Percentiles rank a stretch among this genome's conserved stretches.
Evolutionary conservation across 2,329 filamentous ascomycete genomes (phyloP).

Genomic region (Fusarium sp.): DNA sequence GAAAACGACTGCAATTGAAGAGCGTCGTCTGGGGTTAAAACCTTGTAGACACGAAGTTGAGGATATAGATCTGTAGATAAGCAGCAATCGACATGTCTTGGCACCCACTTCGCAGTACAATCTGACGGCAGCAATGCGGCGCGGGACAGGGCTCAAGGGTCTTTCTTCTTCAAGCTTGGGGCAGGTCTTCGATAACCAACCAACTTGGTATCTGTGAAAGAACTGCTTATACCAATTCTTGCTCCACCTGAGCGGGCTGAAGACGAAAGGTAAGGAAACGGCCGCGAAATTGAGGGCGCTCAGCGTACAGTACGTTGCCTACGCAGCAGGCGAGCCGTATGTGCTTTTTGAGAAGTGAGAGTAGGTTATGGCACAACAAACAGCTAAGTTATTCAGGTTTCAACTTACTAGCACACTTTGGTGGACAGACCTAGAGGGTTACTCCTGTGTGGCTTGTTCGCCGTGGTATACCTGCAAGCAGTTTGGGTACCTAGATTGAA

Average conservation of each 20-base stretch:
- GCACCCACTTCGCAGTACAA: conserved; percentile 1
- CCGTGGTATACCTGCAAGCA: too few relatives aligned
- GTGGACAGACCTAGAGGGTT: neutral
- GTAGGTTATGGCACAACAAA: neutral
- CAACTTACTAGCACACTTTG: neutral
- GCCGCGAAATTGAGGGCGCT: conserved; percentile 49
- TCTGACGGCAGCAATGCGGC: conserved; percentile 1
- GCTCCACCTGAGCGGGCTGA: conserved; percentile 43
- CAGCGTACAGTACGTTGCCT: conserved; percentile 5
- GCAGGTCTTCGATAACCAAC: conserved; percentile 7
- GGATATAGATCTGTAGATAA: neutral
- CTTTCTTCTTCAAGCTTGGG: conserved; percentile 15
- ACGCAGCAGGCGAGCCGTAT: neutral
- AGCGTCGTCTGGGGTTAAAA: conserved; percentile 1
- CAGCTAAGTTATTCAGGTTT: neutral
- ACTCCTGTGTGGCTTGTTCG: too few relatives aligned
- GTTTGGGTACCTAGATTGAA: too few relatives aligned
- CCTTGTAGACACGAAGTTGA: neutral
- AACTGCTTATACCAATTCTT: conserved; percentile 16
- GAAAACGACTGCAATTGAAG: neutral
- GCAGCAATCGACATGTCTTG: neutral
- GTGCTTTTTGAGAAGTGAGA: neutral
- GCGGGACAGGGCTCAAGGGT: neutral
- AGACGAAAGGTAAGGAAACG: conserved; percentile 40
- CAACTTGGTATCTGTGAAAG: neutral